Conservation (phyloP, 352 stramenopile genomes). For the Phytophthora syringae region DNA sequence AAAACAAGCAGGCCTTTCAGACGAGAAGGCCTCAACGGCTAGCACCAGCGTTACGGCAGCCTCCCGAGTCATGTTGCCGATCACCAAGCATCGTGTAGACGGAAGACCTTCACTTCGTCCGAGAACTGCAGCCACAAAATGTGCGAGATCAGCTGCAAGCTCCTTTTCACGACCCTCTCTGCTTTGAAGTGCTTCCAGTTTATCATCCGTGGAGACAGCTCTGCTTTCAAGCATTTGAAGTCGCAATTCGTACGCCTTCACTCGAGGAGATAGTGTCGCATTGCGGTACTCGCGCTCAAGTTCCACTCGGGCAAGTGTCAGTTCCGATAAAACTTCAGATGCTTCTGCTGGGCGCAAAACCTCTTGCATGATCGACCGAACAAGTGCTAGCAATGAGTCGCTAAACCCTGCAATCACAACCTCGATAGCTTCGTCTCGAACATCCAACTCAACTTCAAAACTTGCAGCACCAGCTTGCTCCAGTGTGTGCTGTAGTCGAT, state of each 20-base stretch:
- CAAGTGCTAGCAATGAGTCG: constrained; percentile 66
- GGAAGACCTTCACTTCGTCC: constrained; percentile 18
- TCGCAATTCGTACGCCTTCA: constrained; percentile 73
- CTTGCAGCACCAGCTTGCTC: constrained; percentile 74
- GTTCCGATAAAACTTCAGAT: constrained; percentile 40
- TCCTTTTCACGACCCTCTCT: constrained; percentile 16
- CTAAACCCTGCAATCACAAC: constrained; percentile 74
- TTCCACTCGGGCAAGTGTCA: constrained; percentile 62
- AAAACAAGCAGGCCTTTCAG: constrained; percentile 10
- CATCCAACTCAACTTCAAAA: constrained; percentile 56
- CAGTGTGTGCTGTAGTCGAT: constrained; percentile 66
- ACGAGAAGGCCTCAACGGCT: constrained; percentile 37
- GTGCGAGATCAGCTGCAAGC: constrained; percentile 34
- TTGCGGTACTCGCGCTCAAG: constrained; percentile 77
- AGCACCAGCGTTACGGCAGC: constrained; percentile 46
- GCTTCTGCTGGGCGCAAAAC: constrained; percentile 39
- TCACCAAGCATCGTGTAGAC: constrained; percentile 44
- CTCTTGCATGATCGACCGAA: constrained; percentile 50
- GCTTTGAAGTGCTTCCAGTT: constrained; percentile 51
- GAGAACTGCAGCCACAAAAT: constrained; percentile 33
- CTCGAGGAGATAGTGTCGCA: constrained; percentile 61
- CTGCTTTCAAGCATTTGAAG: constrained; percentile 72
- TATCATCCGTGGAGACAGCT: constrained; percentile 64
- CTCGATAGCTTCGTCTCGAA: constrained; percentile 76
- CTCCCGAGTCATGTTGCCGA: constrained; percentile 64